Evolutionary conservation across 352 stramenopile genomes (phyloP), one percentile per base, ranked within the genome.

Genomic region (Phytophthora tentaculata): DNA sequence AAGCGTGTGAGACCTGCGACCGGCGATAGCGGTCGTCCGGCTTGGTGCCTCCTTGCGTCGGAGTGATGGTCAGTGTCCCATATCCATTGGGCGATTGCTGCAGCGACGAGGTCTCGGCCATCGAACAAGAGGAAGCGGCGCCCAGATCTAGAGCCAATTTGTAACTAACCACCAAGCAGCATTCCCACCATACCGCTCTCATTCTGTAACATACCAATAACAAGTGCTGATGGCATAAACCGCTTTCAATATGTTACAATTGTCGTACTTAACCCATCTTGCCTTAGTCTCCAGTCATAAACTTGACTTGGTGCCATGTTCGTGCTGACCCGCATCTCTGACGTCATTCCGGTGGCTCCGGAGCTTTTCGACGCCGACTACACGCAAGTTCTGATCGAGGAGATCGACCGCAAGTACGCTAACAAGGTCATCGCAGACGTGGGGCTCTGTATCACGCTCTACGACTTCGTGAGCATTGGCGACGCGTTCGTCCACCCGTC

Each of bases 391-490:
- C 71, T 97, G 48, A 74, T 94, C 19, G 88, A 97, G 73, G 89
- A 97, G 74, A 92, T 97, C 61, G 88, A 97, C 72, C 84, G 84
- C 67, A 97, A 97, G 76, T 97, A 96, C 62, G 88, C 88, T 28
- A 97, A 97, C 80, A 97, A 97, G 60, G 88, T 97, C 14, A 82
- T 97, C 32, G 80, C 88, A 3, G 88, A 95, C 67, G 89, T 96
- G 48, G 89, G 89, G 28, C 85, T 97, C 50, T 97, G 89, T 64
- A 81, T 97, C 48, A 92, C 88, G 41, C 85, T 96, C 66, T 95
- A 95, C 76, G 89, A 97, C 74, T 95, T 97, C 55, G 89, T 97
- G 55, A 80, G 88, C 66, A 92, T 94, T 35, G 89, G 89, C 53
- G 88, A 95, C 61, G 84, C 89, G 9, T 93, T 94, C 61, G 77